These are phyloP conservation scores for Ceratocystis diversiconidia DNA, from an alignment of 2,329 filamentous ascomycete species.

Conservation along the genomic window DNA sequence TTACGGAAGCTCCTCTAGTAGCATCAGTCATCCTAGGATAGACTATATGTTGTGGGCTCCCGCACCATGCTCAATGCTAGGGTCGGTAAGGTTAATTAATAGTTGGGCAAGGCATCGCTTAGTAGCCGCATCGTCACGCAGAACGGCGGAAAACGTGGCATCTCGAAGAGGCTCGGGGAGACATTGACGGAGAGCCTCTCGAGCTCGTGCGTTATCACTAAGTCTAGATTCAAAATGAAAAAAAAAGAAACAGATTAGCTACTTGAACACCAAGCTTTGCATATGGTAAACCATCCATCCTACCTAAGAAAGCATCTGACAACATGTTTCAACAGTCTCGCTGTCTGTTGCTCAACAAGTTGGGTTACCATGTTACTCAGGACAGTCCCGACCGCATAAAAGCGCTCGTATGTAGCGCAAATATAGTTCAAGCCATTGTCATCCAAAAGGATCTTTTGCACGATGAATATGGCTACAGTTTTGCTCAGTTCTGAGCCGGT, in stretches of 20 bases:
- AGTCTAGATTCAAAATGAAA: constrained; percentile 40
- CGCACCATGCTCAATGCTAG: constrained; percentile 43
- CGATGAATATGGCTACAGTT: constrained; percentile 98
- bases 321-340: constrained; percentile 89
- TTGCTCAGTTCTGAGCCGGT: constrained; percentile 96
- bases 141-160: constrained; percentile 89
- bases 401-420: constrained; percentile 94
- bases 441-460: constrained; percentile 95
- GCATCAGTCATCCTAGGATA: not conserved
- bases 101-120: constrained; percentile 97
- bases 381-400: constrained; percentile 95
- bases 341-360: constrained; percentile 93
- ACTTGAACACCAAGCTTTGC: too few relatives aligned
- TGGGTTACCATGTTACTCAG: constrained; percentile 98
- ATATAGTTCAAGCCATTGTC: constrained; percentile 97
- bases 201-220: constrained; percentile 88
- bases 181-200: constrained; percentile 88
- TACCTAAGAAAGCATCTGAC: constrained; percentile 92
- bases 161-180: constrained; percentile 97
- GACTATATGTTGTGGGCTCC: constrained; percentile 20
- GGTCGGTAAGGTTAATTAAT: constrained; percentile 89
- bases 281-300: constrained; percentile 23
- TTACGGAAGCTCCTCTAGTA: not conserved
- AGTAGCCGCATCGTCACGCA: constrained; percentile 91
- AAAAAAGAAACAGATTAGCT: not conserved